A percentile compares a stretch with the other conserved stretches of the same genome.
Conservation (phyloP, 2,329 filamentous ascomycete genomes). For the Venturia carpophila region DNA sequence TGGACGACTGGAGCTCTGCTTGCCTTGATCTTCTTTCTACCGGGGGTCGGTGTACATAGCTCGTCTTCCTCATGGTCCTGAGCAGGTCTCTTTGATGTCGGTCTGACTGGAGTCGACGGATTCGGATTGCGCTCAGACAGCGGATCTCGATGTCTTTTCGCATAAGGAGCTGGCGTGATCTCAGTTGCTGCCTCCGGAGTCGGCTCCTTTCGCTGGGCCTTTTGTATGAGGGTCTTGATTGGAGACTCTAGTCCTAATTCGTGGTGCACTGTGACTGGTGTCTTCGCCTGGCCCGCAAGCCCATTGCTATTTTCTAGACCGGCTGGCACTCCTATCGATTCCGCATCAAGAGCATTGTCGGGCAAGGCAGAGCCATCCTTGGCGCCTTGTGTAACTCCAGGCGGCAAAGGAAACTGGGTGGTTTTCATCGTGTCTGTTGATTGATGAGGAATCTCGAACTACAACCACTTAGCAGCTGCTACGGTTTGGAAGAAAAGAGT, state of each 20-base stretch:
- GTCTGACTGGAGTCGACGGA: constrained; percentile 1
- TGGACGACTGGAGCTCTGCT: constrained; percentile 1
- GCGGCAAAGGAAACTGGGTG: constrained; percentile 3
- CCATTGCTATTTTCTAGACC: not conserved
- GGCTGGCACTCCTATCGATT: not conserved
- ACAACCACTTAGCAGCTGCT: not conserved
- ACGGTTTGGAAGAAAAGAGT: not conserved
- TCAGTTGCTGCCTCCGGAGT: not conserved
- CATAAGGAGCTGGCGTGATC: not conserved
- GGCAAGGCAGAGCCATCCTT: not conserved
- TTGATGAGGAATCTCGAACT: constrained; percentile 10
- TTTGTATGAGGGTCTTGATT: not conserved
- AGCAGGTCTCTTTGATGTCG: not conserved
- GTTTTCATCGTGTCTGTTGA: not conserved
- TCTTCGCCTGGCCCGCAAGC: not conserved
- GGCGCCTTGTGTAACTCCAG: not conserved
- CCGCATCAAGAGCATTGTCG: not conserved
- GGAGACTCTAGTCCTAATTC: not conserved
- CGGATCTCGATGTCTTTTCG: not conserved
- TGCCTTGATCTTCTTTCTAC: constrained; percentile 6
- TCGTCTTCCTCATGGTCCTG: constrained; percentile 2
- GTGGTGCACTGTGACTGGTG: not conserved
- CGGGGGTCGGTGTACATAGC: not conserved
- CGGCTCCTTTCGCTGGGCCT: not conserved
- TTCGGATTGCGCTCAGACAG: constrained; percentile 4